Evolutionary conservation across 805 yeast species (phyloP), one percentile per base, ranked within the genome.

Genomic region (Nakazawaea ernobii): DNA sequence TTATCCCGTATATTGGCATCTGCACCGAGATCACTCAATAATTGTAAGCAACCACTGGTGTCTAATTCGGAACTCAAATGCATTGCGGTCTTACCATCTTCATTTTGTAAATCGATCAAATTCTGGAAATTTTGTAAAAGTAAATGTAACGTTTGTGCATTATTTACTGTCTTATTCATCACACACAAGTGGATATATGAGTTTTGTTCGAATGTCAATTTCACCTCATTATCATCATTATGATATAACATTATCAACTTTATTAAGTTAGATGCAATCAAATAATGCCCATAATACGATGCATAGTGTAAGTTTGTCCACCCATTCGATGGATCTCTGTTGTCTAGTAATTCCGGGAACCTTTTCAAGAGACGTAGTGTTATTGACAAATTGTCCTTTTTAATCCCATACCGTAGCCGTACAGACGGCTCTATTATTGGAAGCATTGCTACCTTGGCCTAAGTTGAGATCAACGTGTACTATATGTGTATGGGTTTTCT

Each of bases 281-380:
- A 73, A 55, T 82, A 83, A 51, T 83, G 74, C 38, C 95, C 94
- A 57, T 84, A 67, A 56, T 60, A 84, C 4, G 92, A 80, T 0
- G 95, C 90, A 62, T 87, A 86, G 61, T 88, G 96, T 41, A 88
- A 67, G 35, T 85, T 82, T 13, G 86, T 73, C 96, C 96, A 88
- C 1, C 96, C 96, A 57, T 82, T 80, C 20, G 59, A 29, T 5
- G 89, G 77, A 58, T 89, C 86, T 24, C 80, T 69, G 58, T 86
- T 84, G 50, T 80, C 82, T 52, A 88, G 61, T 35, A 86, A 69
- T 30, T 79, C 82, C 0, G 95, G 94, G 53, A 73, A 83, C 35
- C 89, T 71, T 45, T 74, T 70, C n/a, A 88, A 62, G 6, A 88
- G 67, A 26, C 92, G 74, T 53, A 75, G 71, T 14, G 82, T 89